Percentiles rank a stretch among this genome's conserved stretches.
Evolutionary conservation across 2,329 filamentous ascomycete species (phyloP).

Genomic region (Talaromyces sp.): DNA sequence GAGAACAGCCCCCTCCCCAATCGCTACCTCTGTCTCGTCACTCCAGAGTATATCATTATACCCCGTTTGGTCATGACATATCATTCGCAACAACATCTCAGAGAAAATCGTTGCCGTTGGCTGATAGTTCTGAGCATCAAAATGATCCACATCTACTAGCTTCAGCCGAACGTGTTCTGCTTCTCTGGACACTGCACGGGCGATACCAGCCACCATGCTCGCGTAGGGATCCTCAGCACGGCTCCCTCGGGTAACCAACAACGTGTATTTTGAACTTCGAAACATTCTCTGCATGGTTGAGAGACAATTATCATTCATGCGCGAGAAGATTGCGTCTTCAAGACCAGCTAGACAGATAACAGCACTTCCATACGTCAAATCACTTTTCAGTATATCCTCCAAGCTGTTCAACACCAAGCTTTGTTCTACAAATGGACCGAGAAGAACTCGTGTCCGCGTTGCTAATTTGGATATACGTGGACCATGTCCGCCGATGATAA

Average conservation of each 20-base stretch:
- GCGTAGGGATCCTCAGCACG: slow-evolving; percentile 12
- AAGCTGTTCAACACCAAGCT: neutral
- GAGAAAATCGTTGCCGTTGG: neutral
- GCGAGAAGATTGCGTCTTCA: slow-evolving; percentile 1
- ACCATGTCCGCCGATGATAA: slow-evolving; percentile 5
- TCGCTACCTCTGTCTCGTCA: slow-evolving; percentile 29
- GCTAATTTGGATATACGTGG: neutral
- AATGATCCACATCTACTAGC: slow-evolving; percentile 6
- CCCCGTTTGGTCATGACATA: neutral
- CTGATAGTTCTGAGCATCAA: slow-evolving; percentile 6
- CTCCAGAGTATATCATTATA: slow-evolving; percentile 26
- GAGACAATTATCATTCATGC: neutral
- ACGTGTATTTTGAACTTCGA: neutral
- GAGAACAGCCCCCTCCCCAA: slow-evolving; percentile 25
- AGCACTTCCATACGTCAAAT: neutral
- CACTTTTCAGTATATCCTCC: neutral
- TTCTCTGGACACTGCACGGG: slow-evolving; percentile 13
- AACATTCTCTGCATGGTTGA: slow-evolving; percentile 22
- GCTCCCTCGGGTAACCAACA: slow-evolving; percentile 15
- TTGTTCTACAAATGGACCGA: neutral
- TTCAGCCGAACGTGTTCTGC: slow-evolving; percentile 10
- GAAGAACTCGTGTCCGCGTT: neutral
- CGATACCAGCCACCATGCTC: slow-evolving; percentile 16
- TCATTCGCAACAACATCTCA: slow-evolving; percentile 20
- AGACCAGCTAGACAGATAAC: slow-evolving; percentile 9